Evolutionary conservation across 495 filamentous ascomycete species (phyloP).

Genomic region (Penicillium angulare): DNA sequence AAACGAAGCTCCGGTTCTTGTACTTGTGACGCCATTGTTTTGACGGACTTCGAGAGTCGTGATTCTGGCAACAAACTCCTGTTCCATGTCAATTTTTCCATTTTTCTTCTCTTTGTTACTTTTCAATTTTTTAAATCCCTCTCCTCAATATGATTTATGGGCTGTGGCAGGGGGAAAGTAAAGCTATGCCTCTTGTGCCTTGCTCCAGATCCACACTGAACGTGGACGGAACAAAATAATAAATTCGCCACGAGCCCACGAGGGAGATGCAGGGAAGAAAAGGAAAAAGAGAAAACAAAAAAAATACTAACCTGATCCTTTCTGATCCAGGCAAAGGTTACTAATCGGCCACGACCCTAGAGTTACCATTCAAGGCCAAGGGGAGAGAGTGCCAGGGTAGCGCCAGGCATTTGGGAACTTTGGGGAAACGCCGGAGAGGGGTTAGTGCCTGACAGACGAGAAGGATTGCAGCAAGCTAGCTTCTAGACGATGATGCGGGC

Average conservation of each 20-base stretch:
- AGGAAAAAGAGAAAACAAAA: conserved; percentile 6
- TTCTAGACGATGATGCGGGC: conserved; percentile 16
- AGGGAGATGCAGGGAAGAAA: not conserved
- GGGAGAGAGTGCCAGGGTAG: conserved; percentile 12
- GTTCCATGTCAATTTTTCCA: conserved; percentile 35
- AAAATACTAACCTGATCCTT: conserved; percentile 21
- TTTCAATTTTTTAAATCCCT: not conserved
- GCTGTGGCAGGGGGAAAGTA: too few relatives aligned
- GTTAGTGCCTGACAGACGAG: conserved; percentile 18
- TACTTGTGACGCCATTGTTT: conserved; percentile 42
- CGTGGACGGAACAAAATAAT: not conserved
- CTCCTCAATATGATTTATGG: too few relatives aligned
- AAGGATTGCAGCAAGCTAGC: conserved; percentile 15
- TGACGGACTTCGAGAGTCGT: conserved; percentile 23
- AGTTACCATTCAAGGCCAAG: conserved; percentile 16
- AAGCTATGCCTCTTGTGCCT: not conserved
- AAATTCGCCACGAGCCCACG: conserved; percentile 1
- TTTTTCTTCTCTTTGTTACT: conserved; percentile 5
- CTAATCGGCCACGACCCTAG: conserved; percentile 22
- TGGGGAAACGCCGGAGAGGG: conserved; percentile 7
- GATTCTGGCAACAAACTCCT: conserved; percentile 27
- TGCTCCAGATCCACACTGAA: not conserved
- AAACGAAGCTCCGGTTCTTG: conserved; percentile 57
- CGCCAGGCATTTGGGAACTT: conserved; percentile 20
- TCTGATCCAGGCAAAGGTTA: conserved; percentile 12